Evolutionary conservation across 257 asterid genomes (phyloP).

Genomic region (Petunia axillaris): DNA sequence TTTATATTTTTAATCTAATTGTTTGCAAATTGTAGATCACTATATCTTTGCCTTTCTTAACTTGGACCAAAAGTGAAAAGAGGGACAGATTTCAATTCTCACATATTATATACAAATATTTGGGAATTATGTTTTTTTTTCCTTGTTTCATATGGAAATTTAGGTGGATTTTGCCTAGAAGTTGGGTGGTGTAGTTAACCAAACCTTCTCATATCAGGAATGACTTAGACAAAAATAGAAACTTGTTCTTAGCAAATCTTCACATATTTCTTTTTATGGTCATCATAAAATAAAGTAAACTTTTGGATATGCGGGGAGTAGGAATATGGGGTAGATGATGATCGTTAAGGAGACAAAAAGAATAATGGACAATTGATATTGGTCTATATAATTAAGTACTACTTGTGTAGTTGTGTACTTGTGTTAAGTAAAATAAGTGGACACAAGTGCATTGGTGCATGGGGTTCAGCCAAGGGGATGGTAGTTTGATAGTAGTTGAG

Average conservation of each 20-base stretch:
- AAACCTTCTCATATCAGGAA: not conserved
- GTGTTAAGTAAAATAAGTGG: not conserved
- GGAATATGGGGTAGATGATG: not conserved
- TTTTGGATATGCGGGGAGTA: not conserved
- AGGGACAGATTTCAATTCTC: not conserved
- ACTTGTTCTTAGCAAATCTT: not conserved
- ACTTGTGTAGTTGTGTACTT: not conserved
- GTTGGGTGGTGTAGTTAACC: not conserved
- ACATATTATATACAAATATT: not conserved
- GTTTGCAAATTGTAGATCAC: not conserved
- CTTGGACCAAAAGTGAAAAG: slow-evolving; percentile 1
- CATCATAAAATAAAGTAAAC: not conserved
- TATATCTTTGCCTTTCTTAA: not conserved
- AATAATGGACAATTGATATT: not conserved
- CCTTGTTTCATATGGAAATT: not conserved
- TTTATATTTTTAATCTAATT: not conserved
- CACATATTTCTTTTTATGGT: not conserved
- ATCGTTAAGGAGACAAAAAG: not conserved
- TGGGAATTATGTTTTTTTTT: not conserved
- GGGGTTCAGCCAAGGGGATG: not conserved
- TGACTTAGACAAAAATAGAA: not conserved
- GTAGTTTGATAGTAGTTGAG: slow-evolving; percentile 18
- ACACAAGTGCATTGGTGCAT: not conserved
- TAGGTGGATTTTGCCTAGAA: slow-evolving; percentile 2
- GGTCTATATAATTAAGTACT: not conserved